Evolutionary conservation across 176 grass and related monocot genomes (phyloP).

Genomic region (Hsuehochloa calcarea): DNA sequence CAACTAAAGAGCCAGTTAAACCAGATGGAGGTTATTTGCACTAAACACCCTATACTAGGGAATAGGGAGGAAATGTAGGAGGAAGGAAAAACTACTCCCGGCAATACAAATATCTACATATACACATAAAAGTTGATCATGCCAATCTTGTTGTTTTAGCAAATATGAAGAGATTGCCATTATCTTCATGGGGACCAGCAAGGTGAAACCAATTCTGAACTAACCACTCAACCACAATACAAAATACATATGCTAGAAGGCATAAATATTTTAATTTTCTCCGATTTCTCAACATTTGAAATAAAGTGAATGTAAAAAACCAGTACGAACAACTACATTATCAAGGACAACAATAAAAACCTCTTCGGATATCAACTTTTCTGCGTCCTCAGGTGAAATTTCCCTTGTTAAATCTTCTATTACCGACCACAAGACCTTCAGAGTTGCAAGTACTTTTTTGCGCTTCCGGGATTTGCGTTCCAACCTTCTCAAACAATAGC

Average conservation of each 20-base stretch:
- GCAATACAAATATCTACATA: not conserved
- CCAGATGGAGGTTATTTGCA: not conserved
- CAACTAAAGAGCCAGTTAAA: not conserved
- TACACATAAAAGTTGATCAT: not conserved
- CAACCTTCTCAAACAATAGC: constrained; percentile 50
- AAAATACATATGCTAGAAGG: not conserved
- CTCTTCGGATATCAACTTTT: constrained; percentile 90
- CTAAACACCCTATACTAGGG: not conserved
- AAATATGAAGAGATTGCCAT: not conserved
- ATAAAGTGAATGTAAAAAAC: not conserved
- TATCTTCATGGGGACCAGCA: not conserved
- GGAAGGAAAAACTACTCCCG: not conserved
- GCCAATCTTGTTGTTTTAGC: not conserved
- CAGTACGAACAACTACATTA: constrained; percentile 11
- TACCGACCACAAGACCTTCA: constrained; percentile 85
- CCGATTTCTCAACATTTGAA: not conserved
- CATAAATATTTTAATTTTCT: not conserved
- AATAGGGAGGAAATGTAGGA: not conserved
- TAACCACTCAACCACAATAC: not conserved
- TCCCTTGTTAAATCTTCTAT: constrained; percentile 81
- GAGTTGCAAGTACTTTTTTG: constrained; percentile 85
- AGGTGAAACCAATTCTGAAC: not conserved
- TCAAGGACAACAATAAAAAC: constrained; percentile 43
- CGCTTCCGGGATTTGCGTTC: constrained; percentile 82
- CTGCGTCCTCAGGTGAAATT: constrained; percentile 71